These are phyloP conservation scores for Ailanthus altissimus DNA, from an alignment of 345 rosid genomes.

Conservation along the genomic window DNA sequence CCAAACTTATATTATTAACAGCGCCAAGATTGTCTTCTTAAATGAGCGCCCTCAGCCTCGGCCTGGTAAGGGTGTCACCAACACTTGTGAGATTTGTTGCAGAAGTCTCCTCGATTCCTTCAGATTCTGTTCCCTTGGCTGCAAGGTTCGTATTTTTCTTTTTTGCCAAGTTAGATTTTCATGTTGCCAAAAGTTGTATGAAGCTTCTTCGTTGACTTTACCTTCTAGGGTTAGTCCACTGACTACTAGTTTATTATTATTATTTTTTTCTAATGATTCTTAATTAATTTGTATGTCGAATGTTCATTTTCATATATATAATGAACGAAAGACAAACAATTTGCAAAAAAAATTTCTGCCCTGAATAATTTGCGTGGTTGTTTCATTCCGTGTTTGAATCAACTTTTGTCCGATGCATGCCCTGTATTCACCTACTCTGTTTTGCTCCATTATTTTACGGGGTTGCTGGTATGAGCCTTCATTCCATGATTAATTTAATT, in stretches of 20 bases:
- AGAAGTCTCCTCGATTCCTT: slow-evolving; percentile 92
- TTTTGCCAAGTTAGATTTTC: no score
- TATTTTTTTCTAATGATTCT: no score
- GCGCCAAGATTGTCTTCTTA: slow-evolving; percentile 88
- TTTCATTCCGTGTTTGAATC: slow-evolving; percentile 10
- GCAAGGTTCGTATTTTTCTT: slow-evolving; percentile 49
- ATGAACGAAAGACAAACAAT: no score
- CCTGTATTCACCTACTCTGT: slow-evolving; percentile 16
- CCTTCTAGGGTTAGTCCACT: no score
- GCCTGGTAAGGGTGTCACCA: slow-evolving; percentile 92
- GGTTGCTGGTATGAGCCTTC: no score
- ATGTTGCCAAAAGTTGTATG: no score
- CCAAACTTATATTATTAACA: slow-evolving; percentile 89
- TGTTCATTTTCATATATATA: no score
- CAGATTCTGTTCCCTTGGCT: slow-evolving; percentile 92
- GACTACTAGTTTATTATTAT: no score
- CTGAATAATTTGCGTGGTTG: background rate
- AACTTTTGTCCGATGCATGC: background rate
- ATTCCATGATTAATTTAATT: no score
- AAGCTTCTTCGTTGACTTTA: no score
- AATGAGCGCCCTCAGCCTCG: slow-evolving; percentile 89
- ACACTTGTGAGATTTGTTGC: slow-evolving; percentile 83
- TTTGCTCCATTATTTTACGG: background rate
- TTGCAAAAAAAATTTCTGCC: no score
- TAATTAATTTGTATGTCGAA: no score